Evolutionary conservation across 1,284 basidiomycete species (phyloP), one percentile per base, ranked within the genome.

Genomic region (Boletus sp.): DNA sequence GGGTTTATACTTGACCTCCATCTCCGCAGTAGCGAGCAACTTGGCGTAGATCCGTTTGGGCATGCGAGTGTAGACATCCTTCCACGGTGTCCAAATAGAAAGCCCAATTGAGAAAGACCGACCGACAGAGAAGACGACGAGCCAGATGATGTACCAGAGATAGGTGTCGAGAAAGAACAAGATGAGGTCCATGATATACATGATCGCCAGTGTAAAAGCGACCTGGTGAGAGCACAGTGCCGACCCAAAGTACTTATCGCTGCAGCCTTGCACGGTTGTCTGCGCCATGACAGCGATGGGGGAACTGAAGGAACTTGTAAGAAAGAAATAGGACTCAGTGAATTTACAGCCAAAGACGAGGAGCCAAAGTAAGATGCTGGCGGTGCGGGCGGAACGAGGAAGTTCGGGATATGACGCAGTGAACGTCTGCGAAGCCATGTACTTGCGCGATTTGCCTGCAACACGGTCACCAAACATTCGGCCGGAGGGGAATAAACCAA

Each of bases 151-250:
- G 77, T 92, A 96, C 95, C 95, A 98, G 49, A 98, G 78, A 80
- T 96, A 98, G 45, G 95, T 98, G 79, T 98, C 95, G 76, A 98
- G 79, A 85, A 98, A 98, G 86, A 97, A 98, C 65, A 97, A 80
- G 53, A 92, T 82, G 58, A 97, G 76, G 71, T 97, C 95, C 94
- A 98, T 96, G 74, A 95, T 74, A 77, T 95, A 97, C 95, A 97
- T 98, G 81, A 96, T 92, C 29, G 94, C 79, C 59, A 98, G 82
- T 1, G 95, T 87, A 77, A 97, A 96, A 0, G 88, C 84, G 44
- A 95, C 89, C 61, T 98, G 95, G 69, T 96, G 93, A 48, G 83
- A 80, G 77, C 95, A 97, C 8, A 97, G 79, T 1, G 79, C 81
- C 57, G 71, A 78, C 20, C 94, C 93, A 68, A 97, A 92, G 60